Evolutionary conservation across 1,284 basidiomycete species (phyloP), one percentile per base, ranked within the genome.

Genomic region (Phellinidium pouzarii): DNA sequence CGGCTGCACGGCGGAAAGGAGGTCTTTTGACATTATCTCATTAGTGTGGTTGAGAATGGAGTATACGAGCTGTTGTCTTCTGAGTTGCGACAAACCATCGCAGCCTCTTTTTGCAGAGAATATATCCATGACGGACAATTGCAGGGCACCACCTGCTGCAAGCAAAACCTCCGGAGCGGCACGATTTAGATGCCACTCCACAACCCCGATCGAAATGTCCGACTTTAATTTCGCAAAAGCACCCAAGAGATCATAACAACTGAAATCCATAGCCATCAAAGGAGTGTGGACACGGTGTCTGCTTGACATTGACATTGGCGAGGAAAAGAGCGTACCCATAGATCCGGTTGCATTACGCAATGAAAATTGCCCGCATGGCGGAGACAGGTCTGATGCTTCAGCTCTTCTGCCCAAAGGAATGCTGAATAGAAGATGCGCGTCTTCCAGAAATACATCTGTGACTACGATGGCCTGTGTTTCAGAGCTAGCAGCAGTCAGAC

Each of bases 1-100:
- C 3, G 87, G 87, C 48, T 87, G 88, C 42, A 80, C 87, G 41
- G 82, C 81, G 20, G 88, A 89, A 34, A 86, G 72, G 20, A 85
- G 84, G 63, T 92, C 88, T 6, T 86, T 72, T 23, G 80, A 67
- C 3, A 76, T 62, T n/a, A 72, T 66, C 26, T 75, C 66, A 31
- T 68, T 68, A 5, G 80, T 80, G 49, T 68, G 67, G 51, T 67
- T 62, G 41, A 87, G 69, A 45, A 86, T 73, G 29, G 68, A 66
- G 52, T 67, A 67, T 19, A 84, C 66, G 11, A 77, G 58, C 20
- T 61, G 59, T 43, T 56, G 48, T 26, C 34, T 26, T 50, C 31
- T 49, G 14, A 45, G 27, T 17, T 36, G 25, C 12, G 34, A n/a
- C 29, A 43, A 25, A 9, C 22, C 17, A 29, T 11, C 22, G 25